phyloP scores from a whole-genome alignment of 108 stramenopile genomes.

The Phaeodactylum tricornutum region DNA sequence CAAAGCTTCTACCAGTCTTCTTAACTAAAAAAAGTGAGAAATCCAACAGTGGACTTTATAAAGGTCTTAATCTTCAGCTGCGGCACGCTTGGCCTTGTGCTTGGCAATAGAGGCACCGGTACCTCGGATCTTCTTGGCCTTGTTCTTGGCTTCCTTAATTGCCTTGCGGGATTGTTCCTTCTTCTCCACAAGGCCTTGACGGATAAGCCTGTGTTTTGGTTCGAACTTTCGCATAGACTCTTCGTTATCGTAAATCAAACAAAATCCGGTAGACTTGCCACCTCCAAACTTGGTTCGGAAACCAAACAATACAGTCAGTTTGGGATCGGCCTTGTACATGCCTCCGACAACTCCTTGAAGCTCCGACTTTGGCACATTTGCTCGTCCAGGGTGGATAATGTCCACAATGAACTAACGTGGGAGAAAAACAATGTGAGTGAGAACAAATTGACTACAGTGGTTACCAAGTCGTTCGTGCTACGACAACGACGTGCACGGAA shows the following conservation, averaged over 20 bases:
- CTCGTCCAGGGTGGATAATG: constrained; percentile 93
- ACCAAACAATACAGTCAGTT: constrained; percentile 84
- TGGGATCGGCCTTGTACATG: constrained; percentile 92
- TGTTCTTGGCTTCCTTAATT: constrained; percentile 99
- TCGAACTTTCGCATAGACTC: constrained; percentile 94
- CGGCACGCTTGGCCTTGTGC: constrained; percentile 99
- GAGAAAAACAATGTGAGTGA: constrained; percentile 5
- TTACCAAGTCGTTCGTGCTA: neutral
- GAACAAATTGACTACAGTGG: neutral
- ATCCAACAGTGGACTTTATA: too few species aligned
- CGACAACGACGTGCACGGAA: neutral
- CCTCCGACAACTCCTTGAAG: constrained; percentile 86
- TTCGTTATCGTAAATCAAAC: constrained; percentile 94
- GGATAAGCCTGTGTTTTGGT: constrained; percentile 91
- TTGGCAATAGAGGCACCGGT: constrained; percentile 95
- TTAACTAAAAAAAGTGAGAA: too few species aligned
- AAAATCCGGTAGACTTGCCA: constrained; percentile 96
- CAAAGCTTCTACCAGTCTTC: too few species aligned
- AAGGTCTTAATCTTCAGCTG: constrained; percentile 69
- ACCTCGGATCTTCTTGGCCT: constrained; percentile 95
- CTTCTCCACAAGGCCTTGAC: constrained; percentile 76
- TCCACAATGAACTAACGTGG: constrained; percentile 86
- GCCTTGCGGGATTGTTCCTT: constrained; percentile 93
- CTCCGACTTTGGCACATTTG: constrained; percentile 91
- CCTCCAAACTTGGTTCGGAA: constrained; percentile 97